Evolutionary conservation across 1,284 basidiomycete genomes (phyloP).

Genomic region (Vanrija sp.): DNA sequence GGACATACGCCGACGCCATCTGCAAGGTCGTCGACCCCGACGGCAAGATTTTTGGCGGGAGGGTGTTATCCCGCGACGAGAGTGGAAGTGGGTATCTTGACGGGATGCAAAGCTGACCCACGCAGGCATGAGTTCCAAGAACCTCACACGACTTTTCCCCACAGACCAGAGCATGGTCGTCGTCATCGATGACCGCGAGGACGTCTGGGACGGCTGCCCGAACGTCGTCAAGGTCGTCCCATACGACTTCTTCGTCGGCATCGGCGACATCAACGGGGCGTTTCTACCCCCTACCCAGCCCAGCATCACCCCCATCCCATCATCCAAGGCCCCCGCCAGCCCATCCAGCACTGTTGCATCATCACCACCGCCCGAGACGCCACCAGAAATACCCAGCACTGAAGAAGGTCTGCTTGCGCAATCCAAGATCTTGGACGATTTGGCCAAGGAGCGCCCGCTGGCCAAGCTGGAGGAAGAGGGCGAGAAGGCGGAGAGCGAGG

Average conservation of each 20-base stretch:
- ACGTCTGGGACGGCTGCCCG: constrained; percentile 89
- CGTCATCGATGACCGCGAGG: constrained; percentile 95
- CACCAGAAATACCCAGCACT: constrained; percentile 16
- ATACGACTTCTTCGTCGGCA: constrained; percentile 98
- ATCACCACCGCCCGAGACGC: constrained; percentile 14
- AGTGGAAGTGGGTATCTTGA: constrained; percentile 62
- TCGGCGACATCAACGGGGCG: constrained; percentile 94
- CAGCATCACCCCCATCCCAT: constrained; percentile 3
- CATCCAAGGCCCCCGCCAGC: neutral
- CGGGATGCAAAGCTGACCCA: neutral
- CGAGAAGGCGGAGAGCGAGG: constrained; percentile 47
- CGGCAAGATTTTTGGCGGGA: constrained; percentile 75
- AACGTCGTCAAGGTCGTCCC: constrained; percentile 95
- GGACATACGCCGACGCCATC: constrained; percentile 92
- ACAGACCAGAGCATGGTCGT: constrained; percentile 98
- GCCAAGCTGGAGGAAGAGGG: constrained; percentile 82
- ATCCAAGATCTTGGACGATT: constrained; percentile 69
- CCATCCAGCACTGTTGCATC: constrained; percentile 2
- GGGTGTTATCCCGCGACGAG: constrained; percentile 89
- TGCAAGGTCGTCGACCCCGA: constrained; percentile 90
- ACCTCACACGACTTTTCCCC: constrained; percentile 83
- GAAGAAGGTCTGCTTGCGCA: constrained; percentile 42
- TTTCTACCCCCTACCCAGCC: constrained; percentile 57
- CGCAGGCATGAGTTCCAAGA: constrained; percentile 61
- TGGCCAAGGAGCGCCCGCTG: constrained; percentile 78